Conservation (phyloP, 345 rosid genomes). For the Populus davidiana region DNA sequence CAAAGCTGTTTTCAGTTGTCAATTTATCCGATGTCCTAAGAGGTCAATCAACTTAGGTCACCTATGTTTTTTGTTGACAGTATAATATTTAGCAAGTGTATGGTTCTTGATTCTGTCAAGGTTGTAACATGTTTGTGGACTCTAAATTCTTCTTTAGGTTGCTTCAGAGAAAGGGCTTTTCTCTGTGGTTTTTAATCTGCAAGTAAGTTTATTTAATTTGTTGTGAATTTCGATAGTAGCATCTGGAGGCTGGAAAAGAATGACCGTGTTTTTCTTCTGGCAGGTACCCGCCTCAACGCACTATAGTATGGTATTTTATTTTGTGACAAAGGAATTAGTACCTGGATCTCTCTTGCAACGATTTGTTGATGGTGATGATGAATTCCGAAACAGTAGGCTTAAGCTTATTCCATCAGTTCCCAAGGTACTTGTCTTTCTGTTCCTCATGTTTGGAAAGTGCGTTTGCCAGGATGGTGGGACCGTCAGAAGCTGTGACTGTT, state of each 20-base stretch:
- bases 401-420: conserved; percentile 97
- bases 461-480: conserved; percentile 2
- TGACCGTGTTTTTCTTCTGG: conserved; percentile 1
- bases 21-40: too few relatives aligned
- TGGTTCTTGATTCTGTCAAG: neutral
- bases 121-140: neutral
- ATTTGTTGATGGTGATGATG: conserved; percentile 97
- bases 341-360: conserved; percentile 88
- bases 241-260: neutral
- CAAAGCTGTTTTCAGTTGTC: neutral
- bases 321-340: conserved; percentile 59
- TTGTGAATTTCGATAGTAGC: neutral
- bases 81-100: neutral
- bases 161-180: conserved; percentile 36
- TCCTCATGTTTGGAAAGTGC: neutral
- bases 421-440: conserved; percentile 49
- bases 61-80: neutral
- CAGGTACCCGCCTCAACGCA: conserved; percentile 97
- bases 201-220: conserved; percentile 18
- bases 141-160: conserved; percentile 17
- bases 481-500: neutral
- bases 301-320: conserved; percentile 96
- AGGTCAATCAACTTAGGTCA: neutral
- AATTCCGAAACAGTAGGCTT: conserved; percentile 88
- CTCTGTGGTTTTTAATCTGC: conserved; percentile 29